Evolutionary conservation across 495 filamentous ascomycete species (phyloP), one percentile per base, ranked within the genome.

Genomic region (Aspergillus funiculosus): DNA sequence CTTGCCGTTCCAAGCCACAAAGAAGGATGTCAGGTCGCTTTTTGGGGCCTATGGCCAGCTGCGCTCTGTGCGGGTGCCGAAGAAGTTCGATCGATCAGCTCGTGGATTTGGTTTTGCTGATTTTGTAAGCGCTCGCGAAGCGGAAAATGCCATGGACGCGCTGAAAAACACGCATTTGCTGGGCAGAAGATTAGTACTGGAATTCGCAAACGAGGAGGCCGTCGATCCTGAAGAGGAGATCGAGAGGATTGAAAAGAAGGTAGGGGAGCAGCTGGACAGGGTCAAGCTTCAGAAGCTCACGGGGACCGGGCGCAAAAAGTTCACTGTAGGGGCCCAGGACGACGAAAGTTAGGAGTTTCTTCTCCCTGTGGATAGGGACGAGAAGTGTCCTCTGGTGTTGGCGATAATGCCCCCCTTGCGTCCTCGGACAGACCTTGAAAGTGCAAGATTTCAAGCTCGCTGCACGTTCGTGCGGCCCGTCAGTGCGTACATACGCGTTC

Each of bases 41-140:
- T 87, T 99, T 62, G 80, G 85, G 34, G 74, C 85, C 13, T 99
- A 95, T 61, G 92, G 94, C 14, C 85, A 94, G 55, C 77, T 99
- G 42, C 85, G 89, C 32, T 88, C 89, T 37, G 85, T 97, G 22
- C 85, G 94, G 28, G 76, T 99, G 41, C 94, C 92, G 2, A 89
- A 95, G 68, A 97, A 95, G 59, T 90, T 95, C 64, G 86, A 95
- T 60, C 77, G 81, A 35, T 74, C 79, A 28, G 79, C 89, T 51
- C 85, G 92, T 62, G 92, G 92, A 29, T 99, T 95, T 61, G 92
- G 89, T 24, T 99, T 99, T 69, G 94, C 89, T 7, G 90, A 97
- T 50, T 99, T 97, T 61, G 79, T 88, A 39, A 96, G 87, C 50
- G 77, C 86, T 48, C 83, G 85, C 53, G 92, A 99, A 68, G 94